Conservation (phyloP, 306 rosid genomes). For the Trifolium subterraneum region DNA sequence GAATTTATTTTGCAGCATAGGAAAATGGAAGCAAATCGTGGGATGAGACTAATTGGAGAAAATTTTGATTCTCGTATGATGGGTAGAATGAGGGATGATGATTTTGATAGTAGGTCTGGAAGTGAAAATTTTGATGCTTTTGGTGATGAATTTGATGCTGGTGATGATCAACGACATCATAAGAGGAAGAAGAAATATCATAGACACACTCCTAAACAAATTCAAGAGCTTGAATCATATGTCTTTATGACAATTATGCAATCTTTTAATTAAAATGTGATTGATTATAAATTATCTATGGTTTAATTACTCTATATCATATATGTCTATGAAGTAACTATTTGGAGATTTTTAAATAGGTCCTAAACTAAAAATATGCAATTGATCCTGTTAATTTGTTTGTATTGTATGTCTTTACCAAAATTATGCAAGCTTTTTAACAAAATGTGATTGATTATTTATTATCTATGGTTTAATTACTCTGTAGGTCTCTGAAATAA, state of each 20-base stretch:
- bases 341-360: too few relatives aligned
- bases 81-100: slow-evolving; percentile 74
- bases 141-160: slow-evolving; percentile 80
- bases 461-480: slow-evolving; percentile 10
- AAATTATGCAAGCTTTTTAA: too few relatives aligned
- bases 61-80: slow-evolving; percentile 57
- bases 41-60: slow-evolving; percentile 62
- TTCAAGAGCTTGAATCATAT: slow-evolving; percentile 87
- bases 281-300: too few relatives aligned
- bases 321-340: too few relatives aligned
- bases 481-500: not conserved
- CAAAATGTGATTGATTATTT: too few relatives aligned
- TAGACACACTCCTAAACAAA: slow-evolving; percentile 84
- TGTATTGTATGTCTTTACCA: too few relatives aligned
- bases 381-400: too few relatives aligned
- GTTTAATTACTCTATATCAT: too few relatives aligned
- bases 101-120: slow-evolving; percentile 83
- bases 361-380: too few relatives aligned
- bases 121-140: slow-evolving; percentile 82
- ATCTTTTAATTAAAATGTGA: slow-evolving; percentile 1
- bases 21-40: slow-evolving; percentile 71
- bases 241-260: slow-evolving; percentile 23
- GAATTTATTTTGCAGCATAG: slow-evolving; percentile 47
- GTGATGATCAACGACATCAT: slow-evolving; percentile 50
- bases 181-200: slow-evolving; percentile 80